Base-by-base conservation (phyloP, 805 yeast genomes). In the Saccharomycopsis malanga region DNA sequence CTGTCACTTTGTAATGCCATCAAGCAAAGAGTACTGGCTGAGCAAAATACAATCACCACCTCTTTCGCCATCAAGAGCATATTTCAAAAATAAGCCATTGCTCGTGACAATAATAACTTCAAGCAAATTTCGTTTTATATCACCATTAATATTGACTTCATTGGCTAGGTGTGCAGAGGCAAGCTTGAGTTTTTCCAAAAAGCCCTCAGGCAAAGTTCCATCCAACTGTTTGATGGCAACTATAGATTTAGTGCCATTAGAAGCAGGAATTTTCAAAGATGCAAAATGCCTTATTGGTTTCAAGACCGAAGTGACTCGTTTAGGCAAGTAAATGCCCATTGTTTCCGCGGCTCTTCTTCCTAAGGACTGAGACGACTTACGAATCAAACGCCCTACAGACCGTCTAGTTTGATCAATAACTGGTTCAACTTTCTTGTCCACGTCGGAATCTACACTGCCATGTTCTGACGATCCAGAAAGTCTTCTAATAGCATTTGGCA, bases 271-370 rank as follows among this genome's bases (percentile, higher is more conserved):
- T 61, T 86, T 88, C 54, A 91, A 71, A 44, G 80, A 85, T 0
- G 98, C 97, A 71, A 87, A 93, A 59, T 89, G 96, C 53, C 98
- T 73, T 20, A 85, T 77, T 12, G 96, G 94, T 58, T 89, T 96
- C 56, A 89, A 67, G 49, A 89, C 81, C 2, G 95, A 85, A 9
- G 87, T 77, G 34, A 89, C 79, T 45, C 84, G 78, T 10, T 80
- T 71, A 1, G 96, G 96, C 20, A 89, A 70, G 52, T 82, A 83
- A n/a, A 86, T 86, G 0, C 95, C 96, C 75, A 88, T 81, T 44
- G 80, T 83, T 57, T 83, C 94, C 0, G 95, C 96, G 1, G 93
- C 93, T 53, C 77, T 78, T 42, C 89, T 67, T 0, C 91, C 89
- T 47, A 84, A 67, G 3, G 76, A 77, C 56, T 85, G 94, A 0